Conservation (phyloP, 176 grass and related monocot species). For the Leersia perrieri region DNA sequence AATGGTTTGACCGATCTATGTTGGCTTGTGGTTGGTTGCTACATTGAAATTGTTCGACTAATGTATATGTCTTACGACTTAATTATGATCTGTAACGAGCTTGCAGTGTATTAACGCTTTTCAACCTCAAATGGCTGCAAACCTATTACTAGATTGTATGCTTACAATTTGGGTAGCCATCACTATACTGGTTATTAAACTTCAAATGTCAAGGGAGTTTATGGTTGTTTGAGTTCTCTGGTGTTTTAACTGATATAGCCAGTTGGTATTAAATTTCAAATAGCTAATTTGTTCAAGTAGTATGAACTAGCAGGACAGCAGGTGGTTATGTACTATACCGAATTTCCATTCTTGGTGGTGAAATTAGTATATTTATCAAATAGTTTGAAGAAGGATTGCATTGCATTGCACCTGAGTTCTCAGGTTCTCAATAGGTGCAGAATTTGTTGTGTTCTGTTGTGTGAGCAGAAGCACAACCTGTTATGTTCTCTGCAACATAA, state of each 20-base stretch:
- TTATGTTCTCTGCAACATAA: neutral
- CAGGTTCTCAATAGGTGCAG: neutral
- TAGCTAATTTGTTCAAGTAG: neutral
- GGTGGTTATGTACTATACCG: neutral
- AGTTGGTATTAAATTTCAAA: neutral
- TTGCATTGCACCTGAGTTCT: neutral
- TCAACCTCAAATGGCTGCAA: neutral
- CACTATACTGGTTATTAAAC: neutral
- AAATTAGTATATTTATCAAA: neutral
- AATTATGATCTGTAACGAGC: neutral
- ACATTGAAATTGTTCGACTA: neutral
- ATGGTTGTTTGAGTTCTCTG: neutral
- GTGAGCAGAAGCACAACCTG: neutral
- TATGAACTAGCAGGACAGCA: neutral
- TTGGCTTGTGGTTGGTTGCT: too few relatives aligned
- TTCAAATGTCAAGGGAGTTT: neutral
- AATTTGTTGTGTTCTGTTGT: slow-evolving; percentile 3
- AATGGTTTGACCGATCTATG: too few relatives aligned
- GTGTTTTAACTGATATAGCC: neutral
- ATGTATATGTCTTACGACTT: neutral
- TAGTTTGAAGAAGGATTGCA: neutral
- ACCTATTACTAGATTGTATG: neutral
- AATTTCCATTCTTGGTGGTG: neutral
- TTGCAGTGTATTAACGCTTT: neutral
- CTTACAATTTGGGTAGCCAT: neutral